Evolutionary conservation across 345 rosid species (phyloP), one percentile per base, ranked within the genome.

Genomic region (Lepidium aucheri): DNA sequence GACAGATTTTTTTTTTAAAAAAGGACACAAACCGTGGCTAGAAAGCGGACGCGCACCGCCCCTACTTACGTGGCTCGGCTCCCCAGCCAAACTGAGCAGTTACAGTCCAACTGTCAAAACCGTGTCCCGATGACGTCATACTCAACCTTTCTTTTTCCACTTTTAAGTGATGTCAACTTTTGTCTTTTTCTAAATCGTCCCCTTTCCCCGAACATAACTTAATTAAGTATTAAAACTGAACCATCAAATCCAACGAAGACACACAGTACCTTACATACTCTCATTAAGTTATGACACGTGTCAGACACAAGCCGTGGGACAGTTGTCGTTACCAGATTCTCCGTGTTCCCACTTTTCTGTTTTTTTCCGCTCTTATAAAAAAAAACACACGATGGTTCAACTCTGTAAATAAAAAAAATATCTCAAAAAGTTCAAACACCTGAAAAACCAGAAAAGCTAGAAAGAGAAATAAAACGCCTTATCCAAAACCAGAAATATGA

Each of bases 391-490:
- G 30, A 56, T 16, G 8, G 20, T 53, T 45, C 15, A 28, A 13
- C 14, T 36, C 38, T 59, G 24, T 5, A 68, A 52, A 38, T 0
- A 28, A 28, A 28, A 28, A 24, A 24, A 1, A 60, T 49, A 56
- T 36, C 44, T 17, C 22, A 44, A 70, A 59, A 70, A 46, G 49
- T 46, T 36, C 8, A 9, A 68, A 68, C 49, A 51, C 17, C 60
- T 54, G 74, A 69, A 38, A 39, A 12, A 30, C 32, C 32, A 28
- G 32, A 17, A 61, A 45, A 71, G 20, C 63, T 18, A 71, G 69
- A 71, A 55, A 71, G 74, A 71, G 69, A 71, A 71, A 71, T 55
- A 28, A 71, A 46, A 28, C 28, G 8, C 8, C 70, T 71, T 65
- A 73, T 66, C 77, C 72, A 59, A 34, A 55, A 5, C 1, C 22